Evolutionary conservation across 176 grass and related monocot genomes (phyloP).

Genomic region (Musa itinerans): DNA sequence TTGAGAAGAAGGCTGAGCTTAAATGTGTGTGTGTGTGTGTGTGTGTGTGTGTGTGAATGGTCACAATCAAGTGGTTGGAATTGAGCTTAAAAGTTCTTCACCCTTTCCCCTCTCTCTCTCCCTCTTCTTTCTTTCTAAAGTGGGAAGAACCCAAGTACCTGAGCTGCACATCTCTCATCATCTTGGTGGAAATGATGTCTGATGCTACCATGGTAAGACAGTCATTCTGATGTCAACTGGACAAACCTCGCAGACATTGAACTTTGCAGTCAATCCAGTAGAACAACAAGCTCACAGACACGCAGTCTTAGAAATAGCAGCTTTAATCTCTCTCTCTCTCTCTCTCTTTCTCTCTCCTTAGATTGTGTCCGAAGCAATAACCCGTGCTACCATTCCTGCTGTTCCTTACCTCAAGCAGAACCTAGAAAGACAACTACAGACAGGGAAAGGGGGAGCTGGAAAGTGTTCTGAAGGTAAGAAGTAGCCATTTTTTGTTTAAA

Average conservation of each 20-base stretch:
- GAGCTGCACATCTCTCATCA: too few relatives aligned
- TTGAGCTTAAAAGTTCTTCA: background rate
- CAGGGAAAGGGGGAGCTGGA: conserved; percentile 1
- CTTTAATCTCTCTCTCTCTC: too few relatives aligned
- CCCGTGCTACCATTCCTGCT: background rate
- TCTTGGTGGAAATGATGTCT: background rate
- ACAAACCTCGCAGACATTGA: background rate
- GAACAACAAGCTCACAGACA: background rate
- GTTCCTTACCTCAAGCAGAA: background rate
- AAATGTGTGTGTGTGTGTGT: background rate
- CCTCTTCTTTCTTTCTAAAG: too few relatives aligned
- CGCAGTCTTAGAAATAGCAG: background rate
- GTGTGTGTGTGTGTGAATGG: background rate
- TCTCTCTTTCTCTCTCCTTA: too few relatives aligned
- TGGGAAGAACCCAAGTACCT: too few relatives aligned
- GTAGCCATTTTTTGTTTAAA: background rate
- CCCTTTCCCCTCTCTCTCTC: too few relatives aligned
- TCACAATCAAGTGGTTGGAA: conserved; percentile 1
- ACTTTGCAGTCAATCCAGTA: background rate
- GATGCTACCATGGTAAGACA: background rate
- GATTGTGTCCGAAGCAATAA: background rate
- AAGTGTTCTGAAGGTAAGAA: background rate
- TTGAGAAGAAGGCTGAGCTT: background rate
- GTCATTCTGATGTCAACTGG: background rate
- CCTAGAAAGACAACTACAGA: background rate